Percentiles rank a stretch among this genome's conserved stretches.
phyloP scores from a whole-genome alignment of 805 yeast genomes.

The Wickerhamiella sergipiensis region DNA sequence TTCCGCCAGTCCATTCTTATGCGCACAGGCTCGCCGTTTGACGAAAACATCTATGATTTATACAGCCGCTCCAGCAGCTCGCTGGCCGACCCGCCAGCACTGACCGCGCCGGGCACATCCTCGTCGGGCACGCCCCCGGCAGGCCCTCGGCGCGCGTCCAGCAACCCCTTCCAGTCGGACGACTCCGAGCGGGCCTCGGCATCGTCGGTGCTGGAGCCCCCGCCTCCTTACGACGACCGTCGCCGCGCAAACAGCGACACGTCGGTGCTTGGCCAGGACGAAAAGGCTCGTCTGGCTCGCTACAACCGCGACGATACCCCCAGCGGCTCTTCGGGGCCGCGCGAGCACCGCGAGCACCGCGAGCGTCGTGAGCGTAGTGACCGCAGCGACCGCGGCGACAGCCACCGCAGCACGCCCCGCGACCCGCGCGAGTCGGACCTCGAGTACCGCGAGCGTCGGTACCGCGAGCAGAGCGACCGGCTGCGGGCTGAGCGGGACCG shows the following conservation, averaged over 20 bases:
- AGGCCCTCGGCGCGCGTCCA: constrained; percentile 29
- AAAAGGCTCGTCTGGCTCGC: constrained; percentile 2
- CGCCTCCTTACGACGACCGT: constrained; percentile 21
- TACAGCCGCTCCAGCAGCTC: constrained; percentile 6
- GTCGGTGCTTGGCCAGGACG: constrained; percentile 15
- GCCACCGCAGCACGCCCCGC: constrained; percentile 3
- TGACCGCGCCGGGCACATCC: constrained; percentile 1
- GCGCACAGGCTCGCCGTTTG: constrained; percentile 20
- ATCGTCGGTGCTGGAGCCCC: neutral
- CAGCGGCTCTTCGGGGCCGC: neutral
- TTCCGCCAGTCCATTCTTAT: constrained; percentile 18
- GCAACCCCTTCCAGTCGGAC: constrained; percentile 28
- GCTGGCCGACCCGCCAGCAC: constrained; percentile 5
- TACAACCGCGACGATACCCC: neutral
- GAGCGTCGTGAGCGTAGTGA: neutral
- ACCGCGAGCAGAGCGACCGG: constrained; percentile 4
- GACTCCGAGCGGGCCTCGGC: neutral
- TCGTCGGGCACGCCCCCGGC: constrained; percentile 11
- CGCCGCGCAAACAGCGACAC: constrained; percentile 15
- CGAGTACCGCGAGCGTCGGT: constrained; percentile 14
- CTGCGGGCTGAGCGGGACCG: constrained; percentile 1
- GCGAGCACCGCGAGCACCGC: too few relatives aligned
- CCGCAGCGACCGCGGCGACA: neutral
- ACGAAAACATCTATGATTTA: constrained; percentile 6
- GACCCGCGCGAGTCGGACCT: constrained; percentile 16